Evolutionary conservation across 768 basidiomycete species (phyloP).

Genomic region (Cystofilobasidium capitatum): DNA sequence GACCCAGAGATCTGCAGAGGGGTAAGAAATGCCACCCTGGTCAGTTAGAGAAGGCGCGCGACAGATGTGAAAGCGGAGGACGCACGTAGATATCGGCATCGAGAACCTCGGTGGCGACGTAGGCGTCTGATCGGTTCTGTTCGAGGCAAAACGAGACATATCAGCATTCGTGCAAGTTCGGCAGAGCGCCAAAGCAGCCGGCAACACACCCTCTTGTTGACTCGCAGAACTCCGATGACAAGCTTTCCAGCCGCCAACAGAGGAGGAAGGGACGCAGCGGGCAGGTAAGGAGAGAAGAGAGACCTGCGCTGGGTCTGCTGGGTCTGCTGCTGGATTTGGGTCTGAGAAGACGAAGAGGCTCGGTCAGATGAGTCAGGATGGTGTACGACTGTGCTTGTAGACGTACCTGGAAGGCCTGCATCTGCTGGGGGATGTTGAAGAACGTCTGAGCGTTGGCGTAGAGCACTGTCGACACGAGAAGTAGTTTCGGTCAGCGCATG

Average conservation of each 20-base stretch:
- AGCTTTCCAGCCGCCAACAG: conserved; percentile 93
- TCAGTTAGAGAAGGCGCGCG: conserved; percentile 47
- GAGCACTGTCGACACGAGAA: conserved; percentile 29
- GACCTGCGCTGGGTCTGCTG: conserved; percentile 93
- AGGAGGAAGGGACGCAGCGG: conserved; percentile 92
- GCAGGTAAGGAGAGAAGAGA: conserved; percentile 94
- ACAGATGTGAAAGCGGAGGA: too few species aligned
- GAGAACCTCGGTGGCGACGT: conserved; percentile 93
- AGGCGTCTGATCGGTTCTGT: conserved; percentile 86
- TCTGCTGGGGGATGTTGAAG: conserved; percentile 78
- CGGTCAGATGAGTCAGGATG: too few species aligned
- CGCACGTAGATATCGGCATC: conserved; percentile 85
- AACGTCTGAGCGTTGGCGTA: conserved; percentile 34
- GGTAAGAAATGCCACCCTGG: neutral
- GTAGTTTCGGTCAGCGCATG: neutral
- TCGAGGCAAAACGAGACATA: neutral
- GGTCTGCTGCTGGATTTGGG: conserved; percentile 85
- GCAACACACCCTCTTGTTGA: conserved; percentile 64
- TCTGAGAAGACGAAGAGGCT: conserved; percentile 39
- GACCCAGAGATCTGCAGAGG: conserved; percentile 49
- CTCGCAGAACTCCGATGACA: conserved; percentile 90
- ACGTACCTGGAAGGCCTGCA: conserved; percentile 72
- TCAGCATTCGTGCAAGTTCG: neutral
- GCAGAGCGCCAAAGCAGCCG: neutral
- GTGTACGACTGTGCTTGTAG: neutral